phyloP scores from a whole-genome alignment of 352 stramenopile species.

The Globisporangium carolinianum region DNA sequence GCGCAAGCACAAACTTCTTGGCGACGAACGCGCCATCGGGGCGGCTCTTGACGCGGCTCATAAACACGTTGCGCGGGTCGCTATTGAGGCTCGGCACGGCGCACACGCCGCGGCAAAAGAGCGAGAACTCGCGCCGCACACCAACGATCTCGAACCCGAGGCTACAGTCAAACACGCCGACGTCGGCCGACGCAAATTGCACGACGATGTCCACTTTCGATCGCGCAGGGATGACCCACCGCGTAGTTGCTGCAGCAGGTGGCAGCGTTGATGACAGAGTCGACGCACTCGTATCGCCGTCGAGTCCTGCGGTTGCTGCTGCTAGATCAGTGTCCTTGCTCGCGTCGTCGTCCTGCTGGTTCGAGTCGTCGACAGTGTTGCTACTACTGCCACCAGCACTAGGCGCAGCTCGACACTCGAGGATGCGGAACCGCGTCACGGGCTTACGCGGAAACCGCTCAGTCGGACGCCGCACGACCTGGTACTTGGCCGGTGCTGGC shows the following conservation, averaged over 20 bases:
- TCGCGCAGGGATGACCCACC: conserved; percentile 79
- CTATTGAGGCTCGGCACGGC: conserved; percentile 89
- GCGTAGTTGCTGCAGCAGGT: conserved; percentile 9
- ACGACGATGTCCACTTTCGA: conserved; percentile 60
- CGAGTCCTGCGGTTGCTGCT: neutral
- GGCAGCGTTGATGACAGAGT: conserved; percentile 1
- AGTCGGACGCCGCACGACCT: conserved; percentile 68
- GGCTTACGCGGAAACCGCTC: conserved; percentile 56
- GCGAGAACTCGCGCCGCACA: conserved; percentile 67
- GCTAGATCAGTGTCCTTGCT: neutral
- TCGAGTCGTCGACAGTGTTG: neutral
- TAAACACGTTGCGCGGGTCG: conserved; percentile 93
- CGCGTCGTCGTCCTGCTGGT: neutral
- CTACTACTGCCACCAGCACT: no score
- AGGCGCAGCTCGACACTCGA: neutral
- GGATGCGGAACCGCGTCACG: conserved; percentile 52
- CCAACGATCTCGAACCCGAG: conserved; percentile 91
- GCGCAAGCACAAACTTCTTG: conserved; percentile 90
- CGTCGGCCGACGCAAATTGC: conserved; percentile 69
- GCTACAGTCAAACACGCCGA: conserved; percentile 76
- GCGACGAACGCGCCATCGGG: conserved; percentile 58
- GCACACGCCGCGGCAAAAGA: conserved; percentile 79
- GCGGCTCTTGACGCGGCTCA: conserved; percentile 86
- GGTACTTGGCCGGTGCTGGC: conserved; percentile 54
- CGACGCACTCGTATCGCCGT: neutral